Evolutionary conservation across 2,329 filamentous ascomycete genomes (phyloP).

Genomic region (Colletotrichum spinosum): DNA sequence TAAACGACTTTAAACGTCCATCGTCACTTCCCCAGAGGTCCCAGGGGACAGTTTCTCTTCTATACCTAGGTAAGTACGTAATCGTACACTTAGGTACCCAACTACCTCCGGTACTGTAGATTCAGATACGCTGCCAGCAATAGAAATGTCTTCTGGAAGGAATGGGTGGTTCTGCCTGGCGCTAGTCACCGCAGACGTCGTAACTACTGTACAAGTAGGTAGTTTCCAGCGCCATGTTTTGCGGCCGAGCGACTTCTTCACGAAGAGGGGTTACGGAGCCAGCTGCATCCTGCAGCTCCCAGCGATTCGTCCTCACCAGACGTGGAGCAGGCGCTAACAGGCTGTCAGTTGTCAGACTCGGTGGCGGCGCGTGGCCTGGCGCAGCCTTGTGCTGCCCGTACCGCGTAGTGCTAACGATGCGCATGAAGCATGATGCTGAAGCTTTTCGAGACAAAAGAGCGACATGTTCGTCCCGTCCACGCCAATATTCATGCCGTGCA

Average conservation of each 20-base stretch:
- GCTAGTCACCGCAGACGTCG: background rate
- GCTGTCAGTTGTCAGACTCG: background rate
- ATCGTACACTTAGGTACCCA: too few relatives aligned
- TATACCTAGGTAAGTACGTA: too few relatives aligned
- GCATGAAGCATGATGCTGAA: slow-evolving; percentile 11
- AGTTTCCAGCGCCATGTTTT: slow-evolving; percentile 16
- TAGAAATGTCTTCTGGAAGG: slow-evolving; percentile 5
- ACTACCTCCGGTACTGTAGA: too few relatives aligned
- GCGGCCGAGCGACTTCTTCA: slow-evolving; percentile 8
- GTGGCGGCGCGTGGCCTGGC: background rate
- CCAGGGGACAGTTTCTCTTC: too few relatives aligned
- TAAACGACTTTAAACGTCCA: too few relatives aligned
- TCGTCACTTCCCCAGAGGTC: too few relatives aligned
- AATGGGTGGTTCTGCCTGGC: too few relatives aligned
- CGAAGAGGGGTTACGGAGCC: background rate
- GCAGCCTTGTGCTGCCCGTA: background rate
- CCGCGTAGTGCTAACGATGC: background rate
- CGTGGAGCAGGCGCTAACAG: background rate
- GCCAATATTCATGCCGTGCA: slow-evolving; percentile 2
- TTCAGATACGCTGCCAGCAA: too few relatives aligned
- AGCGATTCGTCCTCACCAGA: background rate
- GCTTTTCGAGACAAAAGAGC: background rate
- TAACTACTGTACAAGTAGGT: background rate
- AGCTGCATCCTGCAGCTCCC: background rate
- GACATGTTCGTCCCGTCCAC: slow-evolving; percentile 21